Evolutionary conservation across 345 rosid genomes (phyloP).

Genomic region (Camelina laxa): DNA sequence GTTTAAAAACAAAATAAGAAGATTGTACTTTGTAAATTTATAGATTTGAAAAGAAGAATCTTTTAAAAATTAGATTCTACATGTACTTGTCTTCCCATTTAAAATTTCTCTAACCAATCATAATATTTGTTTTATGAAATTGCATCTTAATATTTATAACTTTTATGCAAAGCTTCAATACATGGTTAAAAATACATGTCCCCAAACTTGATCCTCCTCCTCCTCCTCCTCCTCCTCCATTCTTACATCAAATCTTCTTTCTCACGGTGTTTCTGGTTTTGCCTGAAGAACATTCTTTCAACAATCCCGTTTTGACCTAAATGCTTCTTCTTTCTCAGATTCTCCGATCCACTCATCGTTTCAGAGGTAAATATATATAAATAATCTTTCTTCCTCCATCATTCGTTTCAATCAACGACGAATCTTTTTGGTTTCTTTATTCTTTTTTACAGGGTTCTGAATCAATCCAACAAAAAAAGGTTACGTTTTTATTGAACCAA

Average conservation of each 20-base stretch:
- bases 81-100: not conserved
- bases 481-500: constrained; percentile 27
- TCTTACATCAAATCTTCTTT: constrained; percentile 26
- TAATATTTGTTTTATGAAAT: not conserved
- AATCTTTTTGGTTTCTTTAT: not conserved
- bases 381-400: not conserved
- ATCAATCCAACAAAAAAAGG: constrained; percentile 25
- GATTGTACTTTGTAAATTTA: not conserved
- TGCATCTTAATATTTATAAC: not conserved
- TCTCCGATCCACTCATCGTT: constrained; percentile 1
- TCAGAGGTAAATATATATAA: constrained; percentile 8
- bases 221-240: constrained; percentile 8
- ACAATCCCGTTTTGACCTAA: not conserved
- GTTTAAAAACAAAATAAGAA: not conserved
- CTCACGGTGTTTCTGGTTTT: constrained; percentile 25
- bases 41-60: too few species aligned
- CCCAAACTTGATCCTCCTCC: constrained; percentile 27
- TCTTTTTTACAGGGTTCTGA: constrained; percentile 20
- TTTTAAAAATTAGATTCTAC: not conserved
- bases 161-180: not conserved
- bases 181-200: constrained; percentile 30
- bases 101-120: not conserved
- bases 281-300: constrained; percentile 31
- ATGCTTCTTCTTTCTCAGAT: constrained; percentile 36
- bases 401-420: constrained; percentile 3